Evolutionary conservation across 768 basidiomycete genomes (phyloP).

Genomic region (Psilocybe tampanensis): DNA sequence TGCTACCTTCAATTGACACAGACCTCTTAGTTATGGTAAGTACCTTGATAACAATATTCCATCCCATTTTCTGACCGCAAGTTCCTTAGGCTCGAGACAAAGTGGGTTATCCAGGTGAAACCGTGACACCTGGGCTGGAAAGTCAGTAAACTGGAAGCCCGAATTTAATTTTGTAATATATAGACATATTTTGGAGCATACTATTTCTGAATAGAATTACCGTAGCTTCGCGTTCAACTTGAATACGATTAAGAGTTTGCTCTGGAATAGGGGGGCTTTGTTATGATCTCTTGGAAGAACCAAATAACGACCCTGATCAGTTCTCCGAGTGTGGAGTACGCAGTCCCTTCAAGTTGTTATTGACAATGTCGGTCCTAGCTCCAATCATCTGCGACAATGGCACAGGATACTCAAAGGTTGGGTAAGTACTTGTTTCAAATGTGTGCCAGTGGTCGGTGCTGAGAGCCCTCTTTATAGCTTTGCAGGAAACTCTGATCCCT

Average conservation of each 20-base stretch:
- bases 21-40: slow-evolving; percentile 61
- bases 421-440: slow-evolving; percentile 50
- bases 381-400: slow-evolving; percentile 99
- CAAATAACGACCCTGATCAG: slow-evolving; percentile 22
- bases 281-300: slow-evolving; percentile 13
- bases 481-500: slow-evolving; percentile 98
- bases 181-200: too few relatives aligned
- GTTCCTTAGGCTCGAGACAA: slow-evolving; percentile 25
- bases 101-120: slow-evolving; percentile 21
- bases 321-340: slow-evolving; percentile 5
- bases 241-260: too few relatives aligned
- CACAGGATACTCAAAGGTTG: slow-evolving; percentile 96
- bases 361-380: slow-evolving; percentile 77
- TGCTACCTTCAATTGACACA: slow-evolving; percentile 60
- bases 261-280: slow-evolving; percentile 9
- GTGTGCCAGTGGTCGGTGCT: background rate
- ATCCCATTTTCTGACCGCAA: background rate
- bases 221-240: too few relatives aligned
- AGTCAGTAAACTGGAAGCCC: slow-evolving; percentile 17
- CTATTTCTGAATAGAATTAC: too few relatives aligned
- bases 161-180: too few relatives aligned
- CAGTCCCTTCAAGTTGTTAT: slow-evolving; percentile 17
- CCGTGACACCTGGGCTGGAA: slow-evolving; percentile 20
- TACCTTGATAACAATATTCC: background rate
- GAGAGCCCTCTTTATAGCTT: slow-evolving; percentile 55